Evolutionary conservation across 2,329 filamentous ascomycete genomes (phyloP).

Genomic region (Fusarium albidum): DNA sequence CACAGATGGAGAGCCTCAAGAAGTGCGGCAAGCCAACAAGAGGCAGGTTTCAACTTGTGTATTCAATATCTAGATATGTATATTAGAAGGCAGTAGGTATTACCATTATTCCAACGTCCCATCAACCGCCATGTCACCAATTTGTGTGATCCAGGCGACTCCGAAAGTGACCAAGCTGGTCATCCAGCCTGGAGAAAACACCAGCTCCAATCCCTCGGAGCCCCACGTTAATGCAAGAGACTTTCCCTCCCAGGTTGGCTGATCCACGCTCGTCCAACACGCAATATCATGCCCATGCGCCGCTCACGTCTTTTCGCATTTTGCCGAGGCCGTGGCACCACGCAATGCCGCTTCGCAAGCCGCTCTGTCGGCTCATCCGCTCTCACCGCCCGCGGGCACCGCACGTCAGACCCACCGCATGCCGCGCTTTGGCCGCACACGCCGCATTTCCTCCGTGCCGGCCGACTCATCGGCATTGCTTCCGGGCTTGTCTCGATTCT

Average conservation of each 20-base stretch:
- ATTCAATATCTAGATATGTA: slow-evolving; percentile 16
- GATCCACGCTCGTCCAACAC: slow-evolving; percentile 11
- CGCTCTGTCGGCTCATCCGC: slow-evolving; percentile 28
- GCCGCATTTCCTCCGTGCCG: slow-evolving; percentile 34
- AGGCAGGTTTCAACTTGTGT: not conserved
- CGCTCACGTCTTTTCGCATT: slow-evolving; percentile 22
- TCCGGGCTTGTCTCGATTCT: slow-evolving; percentile 26
- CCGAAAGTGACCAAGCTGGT: too few relatives aligned
- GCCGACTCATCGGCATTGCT: slow-evolving; percentile 28
- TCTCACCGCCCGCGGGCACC: slow-evolving; percentile 24
- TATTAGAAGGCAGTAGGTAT: slow-evolving; percentile 28
- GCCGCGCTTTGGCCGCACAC: slow-evolving; percentile 40
- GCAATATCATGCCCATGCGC: slow-evolving; percentile 18
- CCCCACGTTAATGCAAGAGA: slow-evolving; percentile 20
- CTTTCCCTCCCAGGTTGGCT: not conserved
- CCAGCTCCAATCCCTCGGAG: not conserved
- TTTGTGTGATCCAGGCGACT: slow-evolving; percentile 16
- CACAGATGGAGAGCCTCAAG: not conserved
- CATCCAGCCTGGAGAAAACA: not conserved
- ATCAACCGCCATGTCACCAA: slow-evolving; percentile 8
- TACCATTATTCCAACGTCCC: slow-evolving; percentile 28
- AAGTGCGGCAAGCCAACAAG: not conserved
- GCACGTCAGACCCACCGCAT: slow-evolving; percentile 20
- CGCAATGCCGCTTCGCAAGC: slow-evolving; percentile 35
- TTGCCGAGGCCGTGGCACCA: slow-evolving; percentile 33